Evolutionary conservation across 116 monocot species (phyloP).

Genomic region (Dioscorea cayenensis): DNA sequence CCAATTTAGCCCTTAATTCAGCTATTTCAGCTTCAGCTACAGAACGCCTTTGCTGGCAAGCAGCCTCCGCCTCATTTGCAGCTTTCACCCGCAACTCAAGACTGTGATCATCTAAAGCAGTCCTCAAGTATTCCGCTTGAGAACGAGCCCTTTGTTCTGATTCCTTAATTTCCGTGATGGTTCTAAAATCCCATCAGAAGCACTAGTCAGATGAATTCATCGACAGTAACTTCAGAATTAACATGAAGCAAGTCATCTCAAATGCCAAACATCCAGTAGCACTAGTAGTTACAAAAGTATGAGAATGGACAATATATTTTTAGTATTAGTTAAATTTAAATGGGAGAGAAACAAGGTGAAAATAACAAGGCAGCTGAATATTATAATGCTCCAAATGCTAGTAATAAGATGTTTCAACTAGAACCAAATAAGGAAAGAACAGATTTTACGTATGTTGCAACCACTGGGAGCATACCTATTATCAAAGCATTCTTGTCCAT

Average conservation of each 20-base stretch:
- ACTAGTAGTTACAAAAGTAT: no score
- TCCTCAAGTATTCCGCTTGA: constrained; percentile 62
- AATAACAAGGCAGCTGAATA: no score
- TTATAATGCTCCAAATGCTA: no score
- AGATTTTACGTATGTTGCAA: neutral
- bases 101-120: constrained; percentile 68
- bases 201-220: neutral
- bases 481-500: constrained; percentile 69
- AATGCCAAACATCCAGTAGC: no score
- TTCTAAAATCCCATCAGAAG: constrained; percentile 31
- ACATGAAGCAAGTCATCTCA: neutral
- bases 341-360: no score
- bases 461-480: constrained; percentile 44
- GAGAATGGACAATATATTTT: no score
- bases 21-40: constrained; percentile 71
- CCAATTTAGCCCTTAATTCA: constrained; percentile 60
- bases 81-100: constrained; percentile 91
- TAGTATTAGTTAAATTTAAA: no score
- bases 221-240: neutral
- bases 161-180: constrained; percentile 68
- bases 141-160: constrained; percentile 72
- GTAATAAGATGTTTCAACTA: neutral
- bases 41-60: constrained; percentile 74
- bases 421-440: neutral
- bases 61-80: constrained; percentile 90